phyloP scores from a whole-genome alignment of 805 yeast species.

The Starmerella powellii region DNA sequence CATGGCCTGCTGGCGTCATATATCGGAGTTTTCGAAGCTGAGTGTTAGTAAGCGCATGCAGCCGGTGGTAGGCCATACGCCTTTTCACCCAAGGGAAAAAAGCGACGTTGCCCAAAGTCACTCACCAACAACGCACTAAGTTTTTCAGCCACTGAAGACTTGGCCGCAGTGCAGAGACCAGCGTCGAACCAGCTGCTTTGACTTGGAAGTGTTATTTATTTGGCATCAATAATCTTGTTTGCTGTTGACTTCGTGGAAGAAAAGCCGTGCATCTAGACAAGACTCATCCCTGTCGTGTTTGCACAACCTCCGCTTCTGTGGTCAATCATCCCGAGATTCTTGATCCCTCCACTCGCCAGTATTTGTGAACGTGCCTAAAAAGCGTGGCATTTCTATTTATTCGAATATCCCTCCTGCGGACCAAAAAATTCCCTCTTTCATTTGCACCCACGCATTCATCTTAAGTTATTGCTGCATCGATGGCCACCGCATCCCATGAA shows the following conservation, averaged over 20 bases:
- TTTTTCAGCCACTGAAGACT: conserved; percentile 11
- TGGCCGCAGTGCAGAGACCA: conserved; percentile 1
- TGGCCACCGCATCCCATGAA: conserved; percentile 26
- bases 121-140: conserved; percentile 6
- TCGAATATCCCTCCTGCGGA: neutral
- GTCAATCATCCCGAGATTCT: too few species aligned
- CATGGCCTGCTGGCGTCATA: neutral
- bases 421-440: neutral
- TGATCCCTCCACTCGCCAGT: too few species aligned
- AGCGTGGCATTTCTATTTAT: neutral
- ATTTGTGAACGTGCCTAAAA: too few species aligned
- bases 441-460: neutral
- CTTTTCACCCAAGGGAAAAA: neutral
- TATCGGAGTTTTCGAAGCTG: neutral
- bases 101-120: neutral
- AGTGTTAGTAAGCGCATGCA: neutral
- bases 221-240: neutral
- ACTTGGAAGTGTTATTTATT: neutral
- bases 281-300: neutral
- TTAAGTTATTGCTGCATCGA: conserved; percentile 6
- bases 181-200: neutral
- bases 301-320: too few species aligned
- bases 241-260: too few species aligned
- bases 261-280: neutral
- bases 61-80: neutral